Evolutionary conservation across 805 yeast genomes (phyloP).

Genomic region (Saccharomyces kudriavzevii): DNA sequence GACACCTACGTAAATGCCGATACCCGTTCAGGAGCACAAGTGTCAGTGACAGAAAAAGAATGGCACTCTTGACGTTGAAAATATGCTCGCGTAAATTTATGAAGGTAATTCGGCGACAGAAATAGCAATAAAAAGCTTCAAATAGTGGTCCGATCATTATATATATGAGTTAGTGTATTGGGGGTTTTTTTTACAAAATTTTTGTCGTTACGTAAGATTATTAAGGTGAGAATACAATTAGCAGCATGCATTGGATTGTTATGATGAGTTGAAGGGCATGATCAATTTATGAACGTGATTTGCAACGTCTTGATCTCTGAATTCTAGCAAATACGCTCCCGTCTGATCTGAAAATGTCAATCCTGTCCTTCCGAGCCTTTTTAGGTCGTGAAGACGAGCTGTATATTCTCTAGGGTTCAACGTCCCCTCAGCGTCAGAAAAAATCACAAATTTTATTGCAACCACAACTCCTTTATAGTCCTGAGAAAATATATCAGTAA

Average conservation of each 20-base stretch:
- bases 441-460: conserved; percentile 13
- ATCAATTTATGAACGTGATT: conserved; percentile 21
- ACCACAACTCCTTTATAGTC: conserved; percentile 12
- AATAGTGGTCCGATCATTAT: not conserved
- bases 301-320: conserved; percentile 18
- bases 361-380: conserved; percentile 27
- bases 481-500: conserved; percentile 15
- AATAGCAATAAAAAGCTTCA: not conserved
- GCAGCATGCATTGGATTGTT: not conserved
- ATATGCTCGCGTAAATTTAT: not conserved
- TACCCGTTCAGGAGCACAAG: not conserved
- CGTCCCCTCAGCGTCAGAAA: not conserved
- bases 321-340: conserved; percentile 18
- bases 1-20: not conserved
- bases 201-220: not conserved
- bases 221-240: not conserved
- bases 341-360: conserved; percentile 11
- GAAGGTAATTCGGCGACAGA: not conserved
- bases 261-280: conserved; percentile 1
- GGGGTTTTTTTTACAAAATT: not conserved
- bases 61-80: not conserved
- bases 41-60: not conserved
- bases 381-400: conserved; percentile 12
- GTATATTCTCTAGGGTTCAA: conserved; percentile 3
- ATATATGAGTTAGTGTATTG: not conserved